A percentile compares a stretch with the other conserved stretches of the same genome.
Conservation (phyloP, 805 yeast genomes). For the Candida saitoana region DNA sequence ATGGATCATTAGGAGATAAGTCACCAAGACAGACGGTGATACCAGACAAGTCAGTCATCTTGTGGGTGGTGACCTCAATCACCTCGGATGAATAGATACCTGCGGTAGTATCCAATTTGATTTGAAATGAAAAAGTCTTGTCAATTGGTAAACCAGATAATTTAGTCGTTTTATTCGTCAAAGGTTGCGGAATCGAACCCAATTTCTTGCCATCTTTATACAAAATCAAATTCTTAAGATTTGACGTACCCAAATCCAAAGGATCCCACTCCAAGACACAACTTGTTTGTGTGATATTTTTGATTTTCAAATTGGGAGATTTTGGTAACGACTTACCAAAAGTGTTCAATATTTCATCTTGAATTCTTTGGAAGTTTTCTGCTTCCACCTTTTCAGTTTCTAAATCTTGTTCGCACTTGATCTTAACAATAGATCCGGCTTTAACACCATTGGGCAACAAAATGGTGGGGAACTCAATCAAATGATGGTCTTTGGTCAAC, state of each 20-base stretch:
- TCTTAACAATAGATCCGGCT: conserved; percentile 88
- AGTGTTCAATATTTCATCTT: conserved; percentile 64
- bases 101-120: conserved; percentile 82
- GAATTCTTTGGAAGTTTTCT: conserved; percentile 56
- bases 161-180: conserved; percentile 74
- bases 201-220: conserved; percentile 71
- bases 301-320: conserved; percentile 61
- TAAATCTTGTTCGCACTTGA: conserved; percentile 74
- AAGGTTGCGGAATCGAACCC: conserved; percentile 81
- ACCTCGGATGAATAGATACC: conserved; percentile 73
- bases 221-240: conserved; percentile 67
- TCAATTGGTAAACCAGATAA: conserved; percentile 90
- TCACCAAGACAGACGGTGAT: conserved; percentile 89
- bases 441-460: conserved; percentile 83
- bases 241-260: conserved; percentile 77
- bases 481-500: conserved; percentile 86
- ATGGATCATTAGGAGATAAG: conserved; percentile 52
- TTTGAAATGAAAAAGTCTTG: conserved; percentile 71
- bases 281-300: conserved; percentile 88
- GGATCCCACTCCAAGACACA: conserved; percentile 95
- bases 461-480: conserved; percentile 95
- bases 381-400: conserved; percentile 61
- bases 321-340: conserved; percentile 74
- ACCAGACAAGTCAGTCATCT: conserved; percentile 93
- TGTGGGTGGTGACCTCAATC: conserved; percentile 76